Evolutionary conservation across 2,329 filamentous ascomycete species (phyloP), one percentile per base, ranked within the genome.

Genomic region (Diaporthe nobilis): DNA sequence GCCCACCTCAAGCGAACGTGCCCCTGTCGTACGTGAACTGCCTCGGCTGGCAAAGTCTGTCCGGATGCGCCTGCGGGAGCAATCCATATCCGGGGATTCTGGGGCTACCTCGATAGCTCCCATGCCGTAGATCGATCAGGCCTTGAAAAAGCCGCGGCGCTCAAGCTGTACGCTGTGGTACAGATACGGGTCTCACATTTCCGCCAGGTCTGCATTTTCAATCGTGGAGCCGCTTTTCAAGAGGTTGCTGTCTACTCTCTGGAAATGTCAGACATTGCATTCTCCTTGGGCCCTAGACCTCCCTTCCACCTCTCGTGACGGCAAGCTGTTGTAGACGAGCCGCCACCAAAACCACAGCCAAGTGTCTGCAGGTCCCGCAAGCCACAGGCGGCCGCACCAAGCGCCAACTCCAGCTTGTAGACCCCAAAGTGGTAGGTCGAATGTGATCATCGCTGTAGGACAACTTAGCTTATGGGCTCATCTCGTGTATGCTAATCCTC

Each of bases 141-240:
- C 89, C 88, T 88, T 87, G 85, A 87, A 90, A 91, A 91, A 92
- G 89, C 90, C 83, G 89, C 90, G 87, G 85, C 86, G 85, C 82
- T 84, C 83, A 84, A 91, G 89, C 81, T 80, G 80, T 84, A 84
- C 86, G 86, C 85, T 86, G 89, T 86, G 86, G 90, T 90, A 92
- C 90, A 92, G 90, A 92, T 92, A 92, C 90, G 89, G 89, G 90
- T 87, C 89, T 86, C 80, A 92, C 88, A 92, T 86, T 53, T 53
- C 47, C 22, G 22, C 31, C 31, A 25, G 39, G 22, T 39, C 65
- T 31, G 22, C 17, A 3, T 17, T 49, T 53, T 47, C 22, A 5
- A 12, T 39, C 22, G 7, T 37, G 31, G 44, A n/a, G 13, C 44
- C 7, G 3, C 20, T n/a, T 13, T 25, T 25, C 4, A 12, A 28